These are phyloP conservation scores for Pseudogymnoascus sp. DNA, from an alignment of 2,329 filamentous ascomycete species.

Conservation along the genomic window DNA sequence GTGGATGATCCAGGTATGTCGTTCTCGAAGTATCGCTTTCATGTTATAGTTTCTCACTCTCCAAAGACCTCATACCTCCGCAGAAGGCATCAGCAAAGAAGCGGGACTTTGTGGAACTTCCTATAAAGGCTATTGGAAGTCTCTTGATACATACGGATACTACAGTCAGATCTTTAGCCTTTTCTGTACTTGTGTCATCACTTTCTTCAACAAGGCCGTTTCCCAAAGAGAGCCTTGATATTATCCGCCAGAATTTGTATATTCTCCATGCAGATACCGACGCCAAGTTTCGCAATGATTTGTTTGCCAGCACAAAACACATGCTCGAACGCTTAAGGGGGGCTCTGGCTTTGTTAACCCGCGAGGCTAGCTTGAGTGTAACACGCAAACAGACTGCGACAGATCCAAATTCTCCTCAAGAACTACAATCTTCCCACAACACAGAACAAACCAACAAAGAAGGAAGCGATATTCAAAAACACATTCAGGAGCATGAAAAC, in stretches of 20 bases:
- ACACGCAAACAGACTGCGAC: constrained; percentile 11
- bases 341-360: constrained; percentile 50
- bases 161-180: constrained; percentile 67
- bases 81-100: constrained; percentile 31
- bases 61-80: constrained; percentile 25
- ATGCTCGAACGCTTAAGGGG: constrained; percentile 70
- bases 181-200: constrained; percentile 73
- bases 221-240: constrained; percentile 50
- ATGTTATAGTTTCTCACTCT: constrained; percentile 10
- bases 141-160: constrained; percentile 51
- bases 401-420: constrained; percentile 24
- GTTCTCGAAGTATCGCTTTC: constrained; percentile 14
- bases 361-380: constrained; percentile 22
- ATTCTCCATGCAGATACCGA: constrained; percentile 78
- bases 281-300: constrained; percentile 75
- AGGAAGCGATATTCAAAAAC: constrained; percentile 18
- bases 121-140: constrained; percentile 40
- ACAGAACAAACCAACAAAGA: constrained; percentile 1
- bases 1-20: constrained; percentile 58
- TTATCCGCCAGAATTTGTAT: constrained; percentile 59
- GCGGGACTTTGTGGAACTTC: constrained; percentile 29
- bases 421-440: background rate
- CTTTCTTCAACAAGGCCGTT: constrained; percentile 69
- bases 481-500: constrained; percentile 44
- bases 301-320: constrained; percentile 65